A percentile compares a stretch with the other conserved stretches of the same genome.
phyloP scores from a whole-genome alignment of 1,284 basidiomycete genomes.

The Puccinia polysora region DNA sequence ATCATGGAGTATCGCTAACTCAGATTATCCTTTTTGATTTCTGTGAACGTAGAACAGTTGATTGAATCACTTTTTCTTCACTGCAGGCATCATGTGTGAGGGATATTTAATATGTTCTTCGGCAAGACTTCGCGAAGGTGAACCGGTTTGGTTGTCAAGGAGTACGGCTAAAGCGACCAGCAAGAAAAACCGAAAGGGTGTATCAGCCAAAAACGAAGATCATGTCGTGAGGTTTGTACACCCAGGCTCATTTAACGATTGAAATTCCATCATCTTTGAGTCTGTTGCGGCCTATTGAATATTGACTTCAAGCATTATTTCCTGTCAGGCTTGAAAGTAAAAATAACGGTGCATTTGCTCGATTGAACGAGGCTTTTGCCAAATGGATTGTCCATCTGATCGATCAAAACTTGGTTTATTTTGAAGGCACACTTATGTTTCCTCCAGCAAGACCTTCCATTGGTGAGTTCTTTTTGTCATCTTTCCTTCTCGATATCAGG shows the following conservation, averaged over 20 bases:
- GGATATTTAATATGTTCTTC: conserved; percentile 34
- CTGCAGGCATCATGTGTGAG: conserved; percentile 27
- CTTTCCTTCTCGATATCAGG: neutral
- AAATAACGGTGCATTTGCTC: conserved; percentile 32
- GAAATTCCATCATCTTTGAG: neutral
- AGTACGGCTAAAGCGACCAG: neutral
- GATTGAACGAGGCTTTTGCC: conserved; percentile 28
- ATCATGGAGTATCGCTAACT: neutral
- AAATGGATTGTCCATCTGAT: conserved; percentile 35
- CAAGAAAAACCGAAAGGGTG: neutral
- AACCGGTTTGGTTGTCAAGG: conserved; percentile 24
- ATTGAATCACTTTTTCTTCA: neutral
- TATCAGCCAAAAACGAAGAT: conserved; percentile 22
- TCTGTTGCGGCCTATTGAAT: no score
- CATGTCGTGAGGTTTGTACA: conserved; percentile 31
- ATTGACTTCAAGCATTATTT: neutral
- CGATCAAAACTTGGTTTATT: conserved; percentile 15
- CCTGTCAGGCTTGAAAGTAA: conserved; percentile 28
- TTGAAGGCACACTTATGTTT: conserved; percentile 35
- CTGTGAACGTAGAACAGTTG: neutral
- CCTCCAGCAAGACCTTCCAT: conserved; percentile 11
- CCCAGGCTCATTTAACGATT: neutral
- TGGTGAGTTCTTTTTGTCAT: conserved; percentile 2
- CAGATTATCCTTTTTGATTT: neutral
- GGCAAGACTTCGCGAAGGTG: conserved; percentile 17